Evolutionary conservation across 129 eudicot genomes (phyloP).

Genomic region (Chrysanthemum seticuspe): DNA sequence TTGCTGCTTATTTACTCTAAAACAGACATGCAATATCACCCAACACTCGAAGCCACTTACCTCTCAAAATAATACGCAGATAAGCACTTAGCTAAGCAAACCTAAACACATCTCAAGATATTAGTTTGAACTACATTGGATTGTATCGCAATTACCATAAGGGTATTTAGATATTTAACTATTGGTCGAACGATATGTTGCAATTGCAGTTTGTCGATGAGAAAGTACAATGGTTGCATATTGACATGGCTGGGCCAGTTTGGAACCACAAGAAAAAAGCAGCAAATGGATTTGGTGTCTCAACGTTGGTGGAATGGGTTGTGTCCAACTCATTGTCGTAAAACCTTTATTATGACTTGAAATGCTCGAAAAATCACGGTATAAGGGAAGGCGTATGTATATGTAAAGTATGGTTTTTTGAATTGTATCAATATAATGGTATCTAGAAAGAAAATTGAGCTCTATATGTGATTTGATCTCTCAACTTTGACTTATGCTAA

Average conservation of each 20-base stretch:
- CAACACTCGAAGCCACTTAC: too few species aligned
- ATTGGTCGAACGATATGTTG: not conserved
- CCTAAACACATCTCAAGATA: too few species aligned
- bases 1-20: too few species aligned
- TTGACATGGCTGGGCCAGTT: constrained; percentile 45
- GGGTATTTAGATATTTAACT: constrained; percentile 2
- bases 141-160: too few species aligned
- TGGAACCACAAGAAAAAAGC: constrained; percentile 82
- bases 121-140: not conserved
- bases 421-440: not conserved
- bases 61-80: too few species aligned
- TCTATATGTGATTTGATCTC: constrained; percentile 7
- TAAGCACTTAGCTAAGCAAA: not conserved
- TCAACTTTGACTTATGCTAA: not conserved
- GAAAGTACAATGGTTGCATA: too few species aligned
- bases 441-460: not conserved
- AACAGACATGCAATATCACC: too few species aligned
- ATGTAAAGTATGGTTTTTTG: not conserved
- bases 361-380: not conserved
- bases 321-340: constrained; percentile 45
- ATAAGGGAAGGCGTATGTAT: not conserved
- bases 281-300: constrained; percentile 79
- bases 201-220: not conserved
- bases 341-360: too few species aligned
- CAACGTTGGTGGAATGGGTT: constrained; percentile 93